A percentile compares a stretch with the other conserved stretches of the same genome.
Conservation (phyloP, 805 yeast genomes). For the Starmerella sp. region DNA sequence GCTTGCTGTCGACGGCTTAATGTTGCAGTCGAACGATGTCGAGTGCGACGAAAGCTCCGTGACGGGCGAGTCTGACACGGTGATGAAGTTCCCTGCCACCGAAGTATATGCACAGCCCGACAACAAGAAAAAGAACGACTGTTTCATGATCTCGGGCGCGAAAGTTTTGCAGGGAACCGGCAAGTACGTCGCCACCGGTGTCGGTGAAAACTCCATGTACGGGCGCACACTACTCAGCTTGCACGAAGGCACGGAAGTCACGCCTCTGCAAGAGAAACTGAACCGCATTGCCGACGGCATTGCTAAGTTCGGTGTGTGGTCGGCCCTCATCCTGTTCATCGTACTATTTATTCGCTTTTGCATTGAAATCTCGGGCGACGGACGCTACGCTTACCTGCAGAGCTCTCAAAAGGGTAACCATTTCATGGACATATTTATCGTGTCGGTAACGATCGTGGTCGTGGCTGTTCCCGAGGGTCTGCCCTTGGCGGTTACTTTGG, state of each 20-base stretch:
- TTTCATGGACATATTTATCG: constrained; percentile 76
- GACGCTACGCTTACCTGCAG: constrained; percentile 32
- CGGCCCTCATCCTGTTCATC: constrained; percentile 70
- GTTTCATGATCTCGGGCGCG: constrained; percentile 86
- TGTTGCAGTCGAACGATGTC: constrained; percentile 55
- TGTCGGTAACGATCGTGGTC: constrained; percentile 83
- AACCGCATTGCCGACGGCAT: constrained; percentile 81
- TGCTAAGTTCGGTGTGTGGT: constrained; percentile 83
- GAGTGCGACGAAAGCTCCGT: constrained; percentile 87
- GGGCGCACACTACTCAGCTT: constrained; percentile 85
- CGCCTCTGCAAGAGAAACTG: constrained; percentile 80
- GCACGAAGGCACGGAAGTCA: constrained; percentile 62
- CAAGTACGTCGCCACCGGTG: constrained; percentile 74
- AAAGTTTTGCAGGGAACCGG: constrained; percentile 79
- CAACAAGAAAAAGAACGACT: constrained; percentile 39
- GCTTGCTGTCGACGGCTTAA: constrained; percentile 75
- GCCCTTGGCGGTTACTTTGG: constrained; percentile 93
- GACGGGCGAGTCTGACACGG: constrained; percentile 87
- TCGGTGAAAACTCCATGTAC: constrained; percentile 78
- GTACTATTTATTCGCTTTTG: constrained; percentile 69
- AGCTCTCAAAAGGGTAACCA: constrained; percentile 72
- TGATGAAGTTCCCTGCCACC: constrained; percentile 53
- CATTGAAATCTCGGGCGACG: constrained; percentile 39
- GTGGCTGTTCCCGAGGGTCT: constrained; percentile 99
- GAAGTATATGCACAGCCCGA: constrained; percentile 25